A percentile compares a stretch with the other conserved stretches of the same genome.
Conservation (phyloP, 208 protist genomes). For the Trypanosoma brucei region DNA sequence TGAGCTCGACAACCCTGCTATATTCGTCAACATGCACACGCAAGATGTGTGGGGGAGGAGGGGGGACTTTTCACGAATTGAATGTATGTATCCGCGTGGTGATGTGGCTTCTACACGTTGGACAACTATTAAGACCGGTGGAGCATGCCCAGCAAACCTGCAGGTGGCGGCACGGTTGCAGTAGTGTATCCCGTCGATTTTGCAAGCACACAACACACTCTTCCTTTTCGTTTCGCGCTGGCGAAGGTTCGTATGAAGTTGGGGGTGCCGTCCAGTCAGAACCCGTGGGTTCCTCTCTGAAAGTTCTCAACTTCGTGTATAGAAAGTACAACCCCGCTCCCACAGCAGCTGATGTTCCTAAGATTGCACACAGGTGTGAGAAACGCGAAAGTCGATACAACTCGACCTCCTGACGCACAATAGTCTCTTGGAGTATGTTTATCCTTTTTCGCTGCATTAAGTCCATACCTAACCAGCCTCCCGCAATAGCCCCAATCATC, state of each 20-base stretch:
- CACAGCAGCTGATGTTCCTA: neutral
- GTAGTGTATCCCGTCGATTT: constrained; percentile 64
- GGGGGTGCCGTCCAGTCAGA: constrained; percentile 29
- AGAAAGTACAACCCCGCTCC: neutral
- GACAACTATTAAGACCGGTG: constrained; percentile 29
- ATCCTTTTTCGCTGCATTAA: no score
- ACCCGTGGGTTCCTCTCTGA: constrained; percentile 10
- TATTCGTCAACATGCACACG: no score
- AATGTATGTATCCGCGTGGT: constrained; percentile 55
- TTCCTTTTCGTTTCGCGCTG: constrained; percentile 43
- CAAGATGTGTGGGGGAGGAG: no score
- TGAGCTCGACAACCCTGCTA: no score
- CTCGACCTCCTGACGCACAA: no score
- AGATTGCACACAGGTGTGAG: no score
- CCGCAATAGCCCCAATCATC: no score
- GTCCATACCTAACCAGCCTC: no score
- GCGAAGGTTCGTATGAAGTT: constrained; percentile 38
- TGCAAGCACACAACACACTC: constrained; percentile 66
- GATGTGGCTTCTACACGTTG: constrained; percentile 37
- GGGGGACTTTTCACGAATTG: constrained; percentile 21
- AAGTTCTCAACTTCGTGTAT: neutral
- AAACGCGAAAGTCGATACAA: no score
- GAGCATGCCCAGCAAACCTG: constrained; percentile 70
- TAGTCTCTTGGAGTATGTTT: no score
- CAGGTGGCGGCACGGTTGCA: constrained; percentile 64